Conservation (phyloP, 78 protist species). For the Dictyostelium purpureum region DNA sequence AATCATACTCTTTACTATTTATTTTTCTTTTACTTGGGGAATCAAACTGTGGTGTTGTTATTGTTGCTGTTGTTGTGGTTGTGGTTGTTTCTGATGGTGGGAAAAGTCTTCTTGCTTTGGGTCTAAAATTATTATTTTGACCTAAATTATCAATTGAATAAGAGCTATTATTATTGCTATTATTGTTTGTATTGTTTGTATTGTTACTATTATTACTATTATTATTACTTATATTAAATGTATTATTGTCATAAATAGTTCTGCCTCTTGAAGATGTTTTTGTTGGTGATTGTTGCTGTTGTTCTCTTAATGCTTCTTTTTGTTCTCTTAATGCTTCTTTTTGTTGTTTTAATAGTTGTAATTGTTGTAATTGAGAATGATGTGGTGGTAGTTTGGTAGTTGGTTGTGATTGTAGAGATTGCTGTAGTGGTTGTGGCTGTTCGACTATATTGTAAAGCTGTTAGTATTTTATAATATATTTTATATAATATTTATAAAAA, state of each 20-base stretch:
- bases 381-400: neutral
- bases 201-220: neutral
- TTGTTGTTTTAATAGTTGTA: neutral
- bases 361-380: conserved; percentile 1
- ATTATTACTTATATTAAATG: neutral
- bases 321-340: neutral
- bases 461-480: too few relatives aligned
- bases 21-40: conserved; percentile 36
- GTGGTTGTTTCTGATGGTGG: neutral
- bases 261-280: conserved; percentile 16
- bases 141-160: too few relatives aligned
- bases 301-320: neutral
- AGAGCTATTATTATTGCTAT: neutral
- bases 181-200: too few relatives aligned
- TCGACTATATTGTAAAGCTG: neutral
- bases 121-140: too few relatives aligned
- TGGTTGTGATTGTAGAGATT: neutral
- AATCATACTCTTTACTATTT: neutral
- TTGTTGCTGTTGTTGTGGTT: neutral
- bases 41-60: neutral
- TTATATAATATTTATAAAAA: too few relatives aligned
- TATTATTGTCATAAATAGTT: neutral
- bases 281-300: neutral
- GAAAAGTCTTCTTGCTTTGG: too few relatives aligned
- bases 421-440: neutral